Evolutionary conservation across 2,329 filamentous ascomycete species (phyloP), one percentile per base, ranked within the genome.

Genomic region (Monosporascus sp.): DNA sequence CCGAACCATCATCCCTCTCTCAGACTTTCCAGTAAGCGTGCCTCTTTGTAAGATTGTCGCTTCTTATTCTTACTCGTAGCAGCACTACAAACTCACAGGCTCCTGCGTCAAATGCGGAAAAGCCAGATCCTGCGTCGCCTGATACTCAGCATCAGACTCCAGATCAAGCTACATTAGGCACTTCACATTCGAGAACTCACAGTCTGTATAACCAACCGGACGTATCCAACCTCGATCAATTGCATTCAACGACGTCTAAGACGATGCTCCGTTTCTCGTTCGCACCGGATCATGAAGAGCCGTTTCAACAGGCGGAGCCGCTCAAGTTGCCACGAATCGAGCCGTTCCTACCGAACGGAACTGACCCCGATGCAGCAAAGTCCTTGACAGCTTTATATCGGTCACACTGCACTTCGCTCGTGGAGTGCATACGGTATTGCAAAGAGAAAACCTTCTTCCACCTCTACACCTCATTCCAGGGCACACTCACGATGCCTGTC

Each of bases 361-460:
- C 92, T 7, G 94, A 99, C 68, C 77, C 82, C 1, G 93, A 97
- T 65, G 88, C 91, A 7, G 92, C 91, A 26, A 89, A 89, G 63
- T 92, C 91, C 4, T 77, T 99, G 22, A 84, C 85, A 38, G 92
- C 93, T 5, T 79, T 97, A 24, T 99, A 99, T 68, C 85, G 91
- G 49, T 94, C 93, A 3, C 93, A 97, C 68, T 96, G 92, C 69
- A 97, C 94, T 16, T 97, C 92, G 1, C 80, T 99, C 5, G 88
- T 99, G 35, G 94, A 99, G 71, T 93, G 91, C 63, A 91, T 99
- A 57, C 88, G 94, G 31, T 97, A 90, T 70, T 97, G 93, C 78
- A 95, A 94, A 67, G 91, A 97, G 70, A 96, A 96, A 73, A 93
- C 91, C 7, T 96, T 99, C 69, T 96, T 96, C 68, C 90, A 95